These are phyloP conservation scores for Westerdykella sp. DNA, from an alignment of 2,329 filamentous ascomycete species.

Conservation along the genomic window DNA sequence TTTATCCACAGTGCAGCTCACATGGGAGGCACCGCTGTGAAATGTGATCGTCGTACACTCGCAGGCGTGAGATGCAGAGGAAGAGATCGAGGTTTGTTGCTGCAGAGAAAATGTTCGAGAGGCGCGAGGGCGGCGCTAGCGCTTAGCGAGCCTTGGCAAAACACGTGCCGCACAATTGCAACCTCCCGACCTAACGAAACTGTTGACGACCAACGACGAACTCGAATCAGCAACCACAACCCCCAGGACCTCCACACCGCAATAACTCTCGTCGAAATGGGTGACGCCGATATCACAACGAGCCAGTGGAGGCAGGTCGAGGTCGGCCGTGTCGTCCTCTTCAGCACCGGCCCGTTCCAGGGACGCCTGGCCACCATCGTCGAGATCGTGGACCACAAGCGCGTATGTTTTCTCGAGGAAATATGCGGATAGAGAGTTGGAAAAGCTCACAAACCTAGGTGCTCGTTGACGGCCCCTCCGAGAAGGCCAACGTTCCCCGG, in stretches of 20 bases:
- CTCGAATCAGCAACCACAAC: constrained; percentile 5
- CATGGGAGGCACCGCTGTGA: no score
- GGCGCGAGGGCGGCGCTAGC: constrained; percentile 5
- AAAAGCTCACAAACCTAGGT: constrained; percentile 55
- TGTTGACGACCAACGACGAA: constrained; percentile 31
- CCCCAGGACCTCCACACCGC: constrained; percentile 16
- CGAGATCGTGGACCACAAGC: constrained; percentile 99
- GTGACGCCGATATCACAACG: constrained; percentile 45
- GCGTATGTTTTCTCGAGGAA: constrained; percentile 62
- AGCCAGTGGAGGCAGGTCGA: constrained; percentile 79
- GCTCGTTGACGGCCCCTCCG: constrained; percentile 88
- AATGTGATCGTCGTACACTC: no score
- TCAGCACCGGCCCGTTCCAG: constrained; percentile 73
- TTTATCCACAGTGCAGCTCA: no score
- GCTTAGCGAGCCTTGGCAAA: constrained; percentile 4
- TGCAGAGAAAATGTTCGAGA: constrained; percentile 1
- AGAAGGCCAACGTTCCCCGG: constrained; percentile 75
- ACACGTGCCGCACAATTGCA: constrained; percentile 1
- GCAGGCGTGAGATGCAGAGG: no score
- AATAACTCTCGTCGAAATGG: constrained; percentile 41
- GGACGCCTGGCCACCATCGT: constrained; percentile 91
- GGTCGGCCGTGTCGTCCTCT: constrained; percentile 93
- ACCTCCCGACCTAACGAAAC: constrained; percentile 2
- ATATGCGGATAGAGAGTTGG: constrained; percentile 10
- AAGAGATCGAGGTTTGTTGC: not conserved